Conservation (phyloP, 352 stramenopile species). For the Phytophthora pseudosyringae region DNA sequence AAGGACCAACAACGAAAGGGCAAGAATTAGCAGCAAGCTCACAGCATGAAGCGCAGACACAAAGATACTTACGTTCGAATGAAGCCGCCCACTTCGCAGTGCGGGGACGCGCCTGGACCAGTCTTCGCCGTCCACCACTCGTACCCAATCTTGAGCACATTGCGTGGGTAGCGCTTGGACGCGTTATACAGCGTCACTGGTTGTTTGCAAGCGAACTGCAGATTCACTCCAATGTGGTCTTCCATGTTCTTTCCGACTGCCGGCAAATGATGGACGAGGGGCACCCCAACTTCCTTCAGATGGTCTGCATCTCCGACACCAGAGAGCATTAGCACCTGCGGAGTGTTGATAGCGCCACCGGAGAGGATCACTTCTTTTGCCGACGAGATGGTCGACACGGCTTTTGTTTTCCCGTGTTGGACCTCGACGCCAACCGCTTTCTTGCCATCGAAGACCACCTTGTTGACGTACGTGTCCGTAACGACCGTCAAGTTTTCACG, state of each 20-base stretch:
- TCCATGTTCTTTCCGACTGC: slow-evolving; percentile 87
- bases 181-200: slow-evolving; percentile 88
- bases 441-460: slow-evolving; percentile 81
- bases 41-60: background rate
- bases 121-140: slow-evolving; percentile 73
- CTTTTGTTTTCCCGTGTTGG: slow-evolving; percentile 63
- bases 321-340: slow-evolving; percentile 84
- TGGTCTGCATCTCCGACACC: slow-evolving; percentile 76
- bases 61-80: slow-evolving; percentile 66
- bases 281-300: slow-evolving; percentile 70
- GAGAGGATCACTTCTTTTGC: slow-evolving; percentile 88
- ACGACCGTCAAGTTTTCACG: slow-evolving; percentile 75
- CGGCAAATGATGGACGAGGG: slow-evolving; percentile 71
- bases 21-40: background rate
- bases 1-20: background rate
- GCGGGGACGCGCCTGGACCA: slow-evolving; percentile 67
- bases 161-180: slow-evolving; percentile 82
- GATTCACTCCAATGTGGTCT: slow-evolving; percentile 84
- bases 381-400: slow-evolving; percentile 49
- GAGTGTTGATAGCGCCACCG: slow-evolving; percentile 85
- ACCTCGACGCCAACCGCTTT: slow-evolving; percentile 70
- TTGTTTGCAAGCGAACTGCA: slow-evolving; percentile 87
- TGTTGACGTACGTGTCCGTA: slow-evolving; percentile 84
- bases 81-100: slow-evolving; percentile 85
- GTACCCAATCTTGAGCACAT: slow-evolving; percentile 76